A percentile compares a stretch with the other conserved stretches of the same genome.
Conservation (phyloP, 257 asterid genomes). For the Solanum gracilifrons region DNA sequence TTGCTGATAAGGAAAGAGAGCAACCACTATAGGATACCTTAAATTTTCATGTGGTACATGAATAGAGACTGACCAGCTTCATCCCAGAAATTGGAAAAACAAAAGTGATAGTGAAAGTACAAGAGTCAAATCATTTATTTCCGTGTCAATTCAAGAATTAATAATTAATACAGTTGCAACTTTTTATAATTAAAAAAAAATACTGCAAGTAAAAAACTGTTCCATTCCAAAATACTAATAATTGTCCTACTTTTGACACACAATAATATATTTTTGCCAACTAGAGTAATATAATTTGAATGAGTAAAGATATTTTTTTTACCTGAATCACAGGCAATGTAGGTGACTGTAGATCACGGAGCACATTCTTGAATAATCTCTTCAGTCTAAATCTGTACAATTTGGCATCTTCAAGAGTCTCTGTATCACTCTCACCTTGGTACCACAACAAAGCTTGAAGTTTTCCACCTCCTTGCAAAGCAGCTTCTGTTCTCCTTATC, state of each 20-base stretch:
- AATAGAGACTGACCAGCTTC: not conserved
- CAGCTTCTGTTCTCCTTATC: slow-evolving; percentile 19
- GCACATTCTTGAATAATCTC: slow-evolving; percentile 11
- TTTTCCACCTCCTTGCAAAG: slow-evolving; percentile 17
- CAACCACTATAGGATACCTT: not conserved
- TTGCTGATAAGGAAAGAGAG: not conserved
- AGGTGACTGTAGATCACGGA: slow-evolving; percentile 20
- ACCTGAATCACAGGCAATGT: slow-evolving; percentile 29
- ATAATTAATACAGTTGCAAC: not conserved
- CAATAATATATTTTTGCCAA: not conserved
- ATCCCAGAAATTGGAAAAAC: not conserved
- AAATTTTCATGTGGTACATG: not conserved
- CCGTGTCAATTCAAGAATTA: not conserved
- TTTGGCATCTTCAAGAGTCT: slow-evolving; percentile 15
- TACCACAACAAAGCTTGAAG: slow-evolving; percentile 28
- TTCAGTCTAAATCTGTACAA: slow-evolving; percentile 15
- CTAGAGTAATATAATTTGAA: not conserved
- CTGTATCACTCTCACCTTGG: slow-evolving; percentile 34
- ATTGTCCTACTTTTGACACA: not conserved
- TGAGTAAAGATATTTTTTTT: not conserved
- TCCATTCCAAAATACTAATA: not conserved
- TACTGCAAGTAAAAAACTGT: not conserved
- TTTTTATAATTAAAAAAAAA: not conserved
- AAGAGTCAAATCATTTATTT: not conserved
- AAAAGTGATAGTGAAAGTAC: not conserved